phyloP scores from a whole-genome alignment of 2,329 filamentous ascomycete species.

The Epichloe gansuensis region DNA sequence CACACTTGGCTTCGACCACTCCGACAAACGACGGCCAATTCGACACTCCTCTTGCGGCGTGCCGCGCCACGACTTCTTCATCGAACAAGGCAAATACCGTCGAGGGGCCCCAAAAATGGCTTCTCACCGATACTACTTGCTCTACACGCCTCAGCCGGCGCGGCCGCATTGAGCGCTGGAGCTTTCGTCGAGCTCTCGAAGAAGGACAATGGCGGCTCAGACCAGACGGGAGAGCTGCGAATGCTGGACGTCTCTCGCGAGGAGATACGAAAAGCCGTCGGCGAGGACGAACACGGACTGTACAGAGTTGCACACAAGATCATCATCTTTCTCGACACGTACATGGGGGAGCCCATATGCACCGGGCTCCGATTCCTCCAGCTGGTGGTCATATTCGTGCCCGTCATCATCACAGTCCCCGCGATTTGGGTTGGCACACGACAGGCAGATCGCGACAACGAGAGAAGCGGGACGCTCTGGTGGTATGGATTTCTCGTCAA shows the following conservation, averaged over 20 bases:
- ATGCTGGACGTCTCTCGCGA: constrained; percentile 75
- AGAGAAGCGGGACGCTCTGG: constrained; percentile 74
- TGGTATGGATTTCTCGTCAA: constrained; percentile 86
- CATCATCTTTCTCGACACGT: constrained; percentile 55
- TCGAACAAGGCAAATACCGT: constrained; percentile 14
- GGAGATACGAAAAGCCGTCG: constrained; percentile 60
- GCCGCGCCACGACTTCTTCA: constrained; percentile 15
- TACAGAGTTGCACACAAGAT: constrained; percentile 44
- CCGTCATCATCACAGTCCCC: constrained; percentile 70
- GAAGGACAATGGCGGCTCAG: constrained; percentile 33
- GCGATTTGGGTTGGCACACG: constrained; percentile 65
- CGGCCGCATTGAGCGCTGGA: constrained; percentile 35
- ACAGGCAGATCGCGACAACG: constrained; percentile 51
- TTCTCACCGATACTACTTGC: constrained; percentile 14
- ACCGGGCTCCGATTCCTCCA: constrained; percentile 83
- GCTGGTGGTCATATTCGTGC: constrained; percentile 77
- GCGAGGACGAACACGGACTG: constrained; percentile 47
- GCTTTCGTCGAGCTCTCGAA: constrained; percentile 47
- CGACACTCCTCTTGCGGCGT: constrained; percentile 11
- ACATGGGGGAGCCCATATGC: constrained; percentile 72
- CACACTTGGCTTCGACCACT: constrained; percentile 30
- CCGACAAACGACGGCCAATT: constrained; percentile 16
- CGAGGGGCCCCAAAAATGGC: constrained; percentile 8
- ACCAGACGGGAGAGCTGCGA: constrained; percentile 62
- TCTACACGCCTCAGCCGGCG: constrained; percentile 28